Evolutionary conservation across 2,329 filamentous ascomycete genomes (phyloP), one percentile per base, ranked within the genome.

Genomic region (Byssochlamys sp.): DNA sequence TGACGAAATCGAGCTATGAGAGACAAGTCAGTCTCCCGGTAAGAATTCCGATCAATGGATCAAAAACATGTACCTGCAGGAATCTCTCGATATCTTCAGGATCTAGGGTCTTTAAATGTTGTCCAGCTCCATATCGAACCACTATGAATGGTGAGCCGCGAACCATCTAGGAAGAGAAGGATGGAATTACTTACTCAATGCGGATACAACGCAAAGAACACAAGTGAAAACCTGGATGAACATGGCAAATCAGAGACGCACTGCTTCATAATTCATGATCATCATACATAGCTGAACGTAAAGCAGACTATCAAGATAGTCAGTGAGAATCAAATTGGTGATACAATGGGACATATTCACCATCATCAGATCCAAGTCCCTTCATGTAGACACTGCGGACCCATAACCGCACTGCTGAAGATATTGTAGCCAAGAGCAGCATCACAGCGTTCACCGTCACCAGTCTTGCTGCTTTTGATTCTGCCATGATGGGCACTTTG

Each of bases 101-200:
- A 5, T 55, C 53, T 4, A 64, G 49, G 3, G 59, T 60, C 19
- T 56, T 58, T 24, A 62, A 60, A 26, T 65, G 63, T 51, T 58
- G 60, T 7, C 63, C 63, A 33, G 58, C 63, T n/a, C 63, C 63
- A 53, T 63, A 64, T 48, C 58, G 58, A 2, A 61, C 64, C 63
- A 65, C 63, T 57, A 28, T 4, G 7, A 11, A 48, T 9, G n/a
- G 35, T 29, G 33, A 35, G 25, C 14, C 11, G n/a, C 45, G 6
- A 7, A 55, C 29, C 10, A 27, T 28, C 12, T 27, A 2, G 4
- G 10, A 25, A 4, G 25, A 28, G 11, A 28, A 11, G n/a, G 11
- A 24, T 10, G 11, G 5, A 7, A 27, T 14, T 25, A 33, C 55
- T 48, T 54, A 57, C 55, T 65, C 26, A 56, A 57, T 35, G 60